Base-by-base conservation (phyloP, 441 rosid species). In the Isatis lusitanica region DNA sequence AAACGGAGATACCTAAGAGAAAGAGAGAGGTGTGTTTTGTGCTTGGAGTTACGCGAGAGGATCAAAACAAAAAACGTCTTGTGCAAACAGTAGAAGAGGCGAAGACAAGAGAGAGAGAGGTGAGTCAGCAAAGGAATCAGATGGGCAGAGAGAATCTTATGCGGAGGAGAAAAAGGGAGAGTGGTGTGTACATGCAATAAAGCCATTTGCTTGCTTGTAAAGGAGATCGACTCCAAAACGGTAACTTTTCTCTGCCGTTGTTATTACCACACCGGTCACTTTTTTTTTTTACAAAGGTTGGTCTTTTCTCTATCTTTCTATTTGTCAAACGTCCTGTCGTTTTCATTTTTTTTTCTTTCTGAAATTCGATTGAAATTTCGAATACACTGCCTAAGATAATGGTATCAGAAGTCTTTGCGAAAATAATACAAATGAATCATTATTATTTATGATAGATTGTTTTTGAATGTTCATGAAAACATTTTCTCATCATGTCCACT, bases 51-150 rank as follows among this genome's bases (percentile, higher is more conserved):
- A 38, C 51, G 60, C 18, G 47, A 44, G 36, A 64, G 47, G 77
- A 64, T 30, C 48, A 44, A 73, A 21, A 55, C 30, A 24, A 64
- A 30, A 30, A 63, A 53, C 71, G 70, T 55, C 33, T 60, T 33
- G 8, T 56, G 26, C 59, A 12, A 21, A 55, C 63, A 55, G 59
- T 15, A 28, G 59, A 24, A 10, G 66, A 43, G 35, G 6, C 26
- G 42, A 42, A 1, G 52, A 61, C 42, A 61, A 46, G 56, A 16
- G 59, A 31, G 42, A 18, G 56, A 35, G 48, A 56, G 18, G 67
- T 71, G 80, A 77, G 76, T 72, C 80, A 77, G 80, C 80, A 74
- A 56, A 13, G 74, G 77, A 77, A 77, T 66, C 76, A 71, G 58
- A 77, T 59, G 66, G 59, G 53, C 36, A 77, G 73, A 63, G 67